Percentiles rank a stretch among this genome's conserved stretches.
Evolutionary conservation across 140 eudicot species (phyloP).

Genomic region (Senecio squalidus): DNA sequence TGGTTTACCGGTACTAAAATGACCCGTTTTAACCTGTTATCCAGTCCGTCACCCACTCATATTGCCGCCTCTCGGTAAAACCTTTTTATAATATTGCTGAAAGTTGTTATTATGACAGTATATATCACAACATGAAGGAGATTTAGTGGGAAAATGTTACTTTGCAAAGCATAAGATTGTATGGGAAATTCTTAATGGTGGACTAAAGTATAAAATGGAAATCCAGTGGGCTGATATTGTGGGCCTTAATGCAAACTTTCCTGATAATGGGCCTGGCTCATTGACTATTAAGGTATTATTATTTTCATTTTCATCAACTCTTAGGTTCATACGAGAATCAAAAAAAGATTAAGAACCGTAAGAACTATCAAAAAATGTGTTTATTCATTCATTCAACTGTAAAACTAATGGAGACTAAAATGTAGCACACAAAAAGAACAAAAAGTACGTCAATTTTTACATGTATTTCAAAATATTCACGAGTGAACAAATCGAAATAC

Average conservation of each 20-base stretch:
- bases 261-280: constrained; percentile 31
- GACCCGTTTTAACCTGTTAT: too few species aligned
- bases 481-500: too few species aligned
- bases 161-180: constrained; percentile 51
- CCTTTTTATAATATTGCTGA: background rate
- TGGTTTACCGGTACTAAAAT: too few species aligned
- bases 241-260: constrained; percentile 33
- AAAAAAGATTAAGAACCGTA: too few species aligned
- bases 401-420: too few species aligned
- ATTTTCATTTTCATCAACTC: background rate
- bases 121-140: constrained; percentile 33
- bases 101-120: constrained; percentile 30
- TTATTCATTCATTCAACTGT: too few species aligned
- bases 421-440: too few species aligned
- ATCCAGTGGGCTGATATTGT: constrained; percentile 40
- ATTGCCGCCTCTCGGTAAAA: background rate
- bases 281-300: constrained; percentile 32
- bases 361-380: too few species aligned
- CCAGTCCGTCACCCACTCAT: too few species aligned
- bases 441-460: too few species aligned
- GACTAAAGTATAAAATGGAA: constrained; percentile 42
- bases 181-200: constrained; percentile 47
- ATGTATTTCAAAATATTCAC: too few species aligned
- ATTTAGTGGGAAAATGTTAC: constrained; percentile 42
- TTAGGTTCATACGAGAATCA: too few species aligned